Base-by-base conservation (phyloP, 2,329 filamentous ascomycete species). In the Elsinoe perseae region DNA sequence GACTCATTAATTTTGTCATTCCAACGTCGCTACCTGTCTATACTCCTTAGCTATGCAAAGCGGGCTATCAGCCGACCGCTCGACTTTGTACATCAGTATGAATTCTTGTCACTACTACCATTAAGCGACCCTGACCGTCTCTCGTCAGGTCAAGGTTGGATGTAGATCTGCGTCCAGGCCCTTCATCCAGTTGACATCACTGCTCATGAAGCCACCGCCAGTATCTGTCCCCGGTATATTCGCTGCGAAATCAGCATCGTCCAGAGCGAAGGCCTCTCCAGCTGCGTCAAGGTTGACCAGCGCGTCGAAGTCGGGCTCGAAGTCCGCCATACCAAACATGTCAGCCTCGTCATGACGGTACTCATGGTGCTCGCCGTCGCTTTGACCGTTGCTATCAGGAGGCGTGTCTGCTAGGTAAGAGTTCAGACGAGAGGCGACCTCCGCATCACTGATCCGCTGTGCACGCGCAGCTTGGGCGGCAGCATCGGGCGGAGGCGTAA, bases 351-450 rank as follows among this genome's bases (percentile, higher is more conserved):
- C 56, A 21, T 58, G 36, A 10, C 32, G 28, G 20, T 54, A 18
- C 18, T 50, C 56, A 36, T 56, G 12, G 40, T 50, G 44, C 46
- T 56, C 44, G 59, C 59, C 14, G 52, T 48, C 53, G 56, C 61
- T 59, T 27, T 63, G 57, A 12, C 68, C 67, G n/a, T 56, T 56
- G 4, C 67, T 75, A 27, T 74, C 72, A 2, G 75, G 75, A 2
- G 75, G 75, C 1, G 75, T 77, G 34, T 72, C 73, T 9, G 75
- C 75, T n/a, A 78, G 71, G 69, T 75, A 78, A 1, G 70, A 72
- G 64, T 75, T 74, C 21, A 78, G 68, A 28, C 73, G 69, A 23
- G 70, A 68, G 3, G 74, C 74, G 20, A 78, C 72, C 59, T 76
- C 75, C 58, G 73, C 73, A 61, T 77, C 75, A 3, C 72, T 70